A percentile compares a stretch with the other conserved stretches of the same genome.
phyloP scores from a whole-genome alignment of 345 rosid genomes.

The Erucastrum elatum region DNA sequence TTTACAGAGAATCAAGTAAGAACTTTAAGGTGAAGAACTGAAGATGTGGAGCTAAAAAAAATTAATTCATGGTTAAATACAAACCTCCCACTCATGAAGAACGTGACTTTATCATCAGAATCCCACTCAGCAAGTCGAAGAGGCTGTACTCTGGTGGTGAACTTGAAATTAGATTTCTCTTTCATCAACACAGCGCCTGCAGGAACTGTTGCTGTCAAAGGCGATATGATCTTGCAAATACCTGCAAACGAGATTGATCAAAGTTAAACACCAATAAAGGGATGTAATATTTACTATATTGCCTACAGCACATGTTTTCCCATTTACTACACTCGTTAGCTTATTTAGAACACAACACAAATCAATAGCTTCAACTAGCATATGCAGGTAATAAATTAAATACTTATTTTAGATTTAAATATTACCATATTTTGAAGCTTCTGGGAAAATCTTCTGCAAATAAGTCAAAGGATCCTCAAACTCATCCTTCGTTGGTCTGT shows the following conservation, averaged over 20 bases:
- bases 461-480: slow-evolving; percentile 94
- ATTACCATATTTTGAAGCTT: slow-evolving; percentile 93
- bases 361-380: not conserved
- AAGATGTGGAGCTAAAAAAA: slow-evolving; percentile 9
- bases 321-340: not conserved
- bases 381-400: not conserved
- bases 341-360: not conserved
- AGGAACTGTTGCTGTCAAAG: slow-evolving; percentile 82
- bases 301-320: not conserved
- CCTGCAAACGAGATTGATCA: slow-evolving; percentile 46
- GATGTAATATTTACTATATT: not conserved
- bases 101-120: slow-evolving; percentile 83
- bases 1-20: slow-evolving; percentile 33
- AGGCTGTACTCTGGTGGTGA: slow-evolving; percentile 97
- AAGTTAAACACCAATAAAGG: not conserved
- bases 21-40: not conserved
- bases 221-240: slow-evolving; percentile 92
- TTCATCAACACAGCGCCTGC: slow-evolving; percentile 89
- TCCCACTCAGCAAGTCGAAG: slow-evolving; percentile 99
- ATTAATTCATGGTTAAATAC: slow-evolving; percentile 26
- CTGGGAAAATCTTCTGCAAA: slow-evolving; percentile 87
- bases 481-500: slow-evolving; percentile 87
- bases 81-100: slow-evolving; percentile 99
- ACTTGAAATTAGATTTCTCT: slow-evolving; percentile 89
- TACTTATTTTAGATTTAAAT: not conserved